Evolutionary conservation across 129 eudicot genomes (phyloP).

Genomic region (Erigeron canadensis): DNA sequence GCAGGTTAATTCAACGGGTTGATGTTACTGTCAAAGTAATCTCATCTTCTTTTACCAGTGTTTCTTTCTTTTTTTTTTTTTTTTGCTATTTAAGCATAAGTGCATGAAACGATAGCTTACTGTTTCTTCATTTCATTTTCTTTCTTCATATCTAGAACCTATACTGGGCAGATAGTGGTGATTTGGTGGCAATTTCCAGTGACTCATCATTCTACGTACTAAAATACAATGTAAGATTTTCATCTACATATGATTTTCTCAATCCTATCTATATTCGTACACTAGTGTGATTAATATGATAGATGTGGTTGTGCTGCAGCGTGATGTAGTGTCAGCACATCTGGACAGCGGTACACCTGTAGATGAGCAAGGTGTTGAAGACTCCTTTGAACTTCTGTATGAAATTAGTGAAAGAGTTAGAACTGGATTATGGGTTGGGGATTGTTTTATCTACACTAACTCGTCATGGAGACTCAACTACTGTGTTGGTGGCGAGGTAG

Average conservation of each 20-base stretch:
- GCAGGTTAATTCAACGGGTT: constrained; percentile 76
- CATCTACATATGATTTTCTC: not conserved
- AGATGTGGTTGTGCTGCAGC: constrained; percentile 47
- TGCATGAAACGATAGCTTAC: not conserved
- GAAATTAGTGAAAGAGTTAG: constrained; percentile 87
- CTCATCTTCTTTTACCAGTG: not conserved
- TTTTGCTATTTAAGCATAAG: constrained; percentile 4
- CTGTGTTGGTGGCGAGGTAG: constrained; percentile 98
- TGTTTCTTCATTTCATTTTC: not conserved
- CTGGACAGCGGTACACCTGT: constrained; percentile 83
- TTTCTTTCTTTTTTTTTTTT: constrained; percentile 3
- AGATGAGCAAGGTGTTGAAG: constrained; percentile 87
- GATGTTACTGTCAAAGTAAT: constrained; percentile 83
- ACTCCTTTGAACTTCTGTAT: constrained; percentile 79
- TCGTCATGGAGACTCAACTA: constrained; percentile 92
- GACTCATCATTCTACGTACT: constrained; percentile 81
- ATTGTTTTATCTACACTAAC: constrained; percentile 85
- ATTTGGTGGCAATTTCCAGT: constrained; percentile 85
- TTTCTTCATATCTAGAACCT: constrained; percentile 49
- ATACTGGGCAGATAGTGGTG: constrained; percentile 98
- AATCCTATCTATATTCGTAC: not conserved
- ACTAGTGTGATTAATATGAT: constrained; percentile 5
- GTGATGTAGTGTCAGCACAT: constrained; percentile 78
- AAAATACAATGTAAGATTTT: constrained; percentile 61
- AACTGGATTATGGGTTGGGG: constrained; percentile 94